A percentile compares a stretch with the other conserved stretches of the same genome.
Conservation (phyloP, 331 rosid species). For the Rhamnella rubrinervis region DNA sequence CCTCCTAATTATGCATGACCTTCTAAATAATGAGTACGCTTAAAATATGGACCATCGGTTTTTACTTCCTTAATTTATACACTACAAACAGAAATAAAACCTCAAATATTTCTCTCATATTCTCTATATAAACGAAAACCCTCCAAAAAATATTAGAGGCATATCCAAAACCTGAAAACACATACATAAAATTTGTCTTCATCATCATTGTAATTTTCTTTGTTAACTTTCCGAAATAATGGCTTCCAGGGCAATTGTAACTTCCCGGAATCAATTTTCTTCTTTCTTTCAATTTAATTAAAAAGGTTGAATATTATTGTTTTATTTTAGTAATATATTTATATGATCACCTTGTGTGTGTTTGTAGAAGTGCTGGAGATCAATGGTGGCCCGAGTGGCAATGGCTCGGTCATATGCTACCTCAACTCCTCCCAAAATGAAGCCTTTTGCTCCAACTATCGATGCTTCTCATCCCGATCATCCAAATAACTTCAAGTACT, state of each 20-base stretch:
- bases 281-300: neutral
- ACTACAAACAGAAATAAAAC: neutral
- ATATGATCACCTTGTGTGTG: neutral
- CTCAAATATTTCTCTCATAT: neutral
- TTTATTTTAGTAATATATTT: neutral
- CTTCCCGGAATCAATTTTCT: neutral
- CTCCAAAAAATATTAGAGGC: too few species aligned
- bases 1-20: neutral
- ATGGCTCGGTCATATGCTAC: constrained; percentile 30
- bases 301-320: neutral
- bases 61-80: neutral
- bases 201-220: neutral
- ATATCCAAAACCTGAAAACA: neutral
- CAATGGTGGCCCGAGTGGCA: constrained; percentile 22
- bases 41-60: neutral
- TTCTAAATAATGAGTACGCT: too few species aligned
- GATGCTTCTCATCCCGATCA: constrained; percentile 11
- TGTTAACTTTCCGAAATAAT: neutral
- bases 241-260: constrained; percentile 11
- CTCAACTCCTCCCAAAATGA: constrained; percentile 14
- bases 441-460: constrained; percentile 1
- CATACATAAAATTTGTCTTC: neutral
- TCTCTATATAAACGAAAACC: constrained; percentile 1
- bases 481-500: neutral
- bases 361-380: constrained; percentile 33